Evolutionary conservation across 345 rosid genomes (phyloP), one percentile per base, ranked within the genome.

Genomic region (Euphorbia pulcherrima): DNA sequence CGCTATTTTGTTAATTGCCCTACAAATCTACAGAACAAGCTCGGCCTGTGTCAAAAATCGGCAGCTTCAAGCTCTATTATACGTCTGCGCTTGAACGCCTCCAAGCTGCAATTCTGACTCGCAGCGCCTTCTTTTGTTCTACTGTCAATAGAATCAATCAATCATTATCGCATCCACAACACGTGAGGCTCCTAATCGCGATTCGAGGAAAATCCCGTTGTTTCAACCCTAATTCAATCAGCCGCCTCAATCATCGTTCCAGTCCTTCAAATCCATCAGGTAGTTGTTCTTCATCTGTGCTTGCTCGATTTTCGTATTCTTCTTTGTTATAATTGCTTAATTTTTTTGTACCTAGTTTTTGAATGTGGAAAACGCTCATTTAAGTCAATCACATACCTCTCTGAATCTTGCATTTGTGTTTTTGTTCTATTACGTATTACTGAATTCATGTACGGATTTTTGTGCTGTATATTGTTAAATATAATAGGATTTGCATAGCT

Each of bases 181-280:
- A 48, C 7, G 7, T 20, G 39, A 40, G 24, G 5, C 9, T 67
- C 37, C 54, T 35, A 60, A 16, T 57, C 60, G 53, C 51, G 60
- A 61, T 37, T 30, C 8, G 27, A n/a, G 13, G 26, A 12, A 1
- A 51, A 29, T 33, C 6, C 55, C 67, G 9, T 33, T 35, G 44
- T 13, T 20, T 18, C 7, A 33, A 68, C 80, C 80, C 68, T 68
- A 77, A 30, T 18, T 64, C 67, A 9, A 35, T 23, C n/a, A 10
- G 2, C 33, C 46, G 14, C 41, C 6, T 21, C 23, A 47, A 56
- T 28, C 37, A 50, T 5, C 30, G 13, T 21, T 8, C 35, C 11
- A 2, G 33, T 21, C 62, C 24, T 29, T 13, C 9, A 7, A 44
- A n/a, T 66, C 60, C 6, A 48, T 21, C 55, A 50, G 79, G 76